Evolutionary conservation across 495 filamentous ascomycete genomes (phyloP), one percentile per base, ranked within the genome.

Genomic region (Hypoxylon lienhwacheense): DNA sequence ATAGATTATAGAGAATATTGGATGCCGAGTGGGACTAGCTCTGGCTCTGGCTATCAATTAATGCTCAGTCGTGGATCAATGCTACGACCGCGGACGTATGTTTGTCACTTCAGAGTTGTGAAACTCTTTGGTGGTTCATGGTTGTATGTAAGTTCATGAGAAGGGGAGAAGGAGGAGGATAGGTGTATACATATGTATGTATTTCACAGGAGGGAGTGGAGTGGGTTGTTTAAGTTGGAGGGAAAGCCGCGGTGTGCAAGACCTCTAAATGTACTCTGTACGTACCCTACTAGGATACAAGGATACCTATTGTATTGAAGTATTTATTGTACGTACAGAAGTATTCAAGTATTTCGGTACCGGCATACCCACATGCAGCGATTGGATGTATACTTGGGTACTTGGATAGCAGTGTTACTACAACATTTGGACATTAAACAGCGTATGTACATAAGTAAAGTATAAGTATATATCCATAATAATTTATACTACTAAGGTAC

Each of bases 231-330:
- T 47, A 49, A 47, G 48, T 53, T 55, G 53, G 53, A 49, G 54
- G 53, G 41, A 54, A 67, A 62, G 61, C 54, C 65, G 65, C 65
- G 59, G 65, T 63, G 61, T 57, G 54, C 54, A 55, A 64, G 58
- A 42, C 53, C 48, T 19, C 53, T 51, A 44, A 32, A 45, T 51
- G 28, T 53, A 31, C 45, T 45, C 36, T 47, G 64, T 64, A 64
- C 57, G 57, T 61, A 60, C 60, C 20, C 4, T 24, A 22, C 21
- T 25, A 1, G 25, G 10, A 21, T 22, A 41, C 19, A 10, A 25
- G 37, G 19, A 21, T 41, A 41, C 11, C 14, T 41, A 41, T 21
- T 26, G 4, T 26, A n/a, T n/a, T n/a, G n/a, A n/a, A n/a, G n/a
- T n/a, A n/a, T n/a, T n/a, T n/a, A n/a, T n/a, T n/a, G 24, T 26